Evolutionary conservation across 2,329 filamentous ascomycete genomes (phyloP).

Genomic region (Lecanoromycetidae sp.): DNA sequence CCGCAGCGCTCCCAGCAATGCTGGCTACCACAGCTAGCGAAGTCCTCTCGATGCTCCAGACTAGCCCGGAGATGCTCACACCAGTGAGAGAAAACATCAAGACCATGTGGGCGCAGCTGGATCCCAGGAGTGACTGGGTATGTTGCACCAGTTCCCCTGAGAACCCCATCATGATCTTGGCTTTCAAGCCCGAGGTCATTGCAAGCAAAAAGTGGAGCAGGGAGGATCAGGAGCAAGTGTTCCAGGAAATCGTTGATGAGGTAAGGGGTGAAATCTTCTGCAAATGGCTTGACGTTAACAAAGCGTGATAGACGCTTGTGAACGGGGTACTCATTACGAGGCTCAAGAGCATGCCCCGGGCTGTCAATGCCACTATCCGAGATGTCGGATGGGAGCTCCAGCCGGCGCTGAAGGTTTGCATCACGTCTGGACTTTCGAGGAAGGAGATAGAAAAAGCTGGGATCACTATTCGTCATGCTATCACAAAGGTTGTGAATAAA

Average conservation of each 20-base stretch:
- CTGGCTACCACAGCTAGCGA: conserved; percentile 92
- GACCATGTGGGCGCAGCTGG: conserved; percentile 72
- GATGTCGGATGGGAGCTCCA: conserved; percentile 58
- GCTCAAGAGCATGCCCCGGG: conserved; percentile 59
- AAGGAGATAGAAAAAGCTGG: conserved; percentile 96
- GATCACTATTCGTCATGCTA: conserved; percentile 73
- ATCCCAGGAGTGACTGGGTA: conserved; percentile 90
- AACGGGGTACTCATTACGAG: conserved; percentile 86
- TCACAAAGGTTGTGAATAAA: conserved; percentile 72
- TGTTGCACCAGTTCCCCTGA: conserved; percentile 66
- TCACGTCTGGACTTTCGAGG: conserved; percentile 75
- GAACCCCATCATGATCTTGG: conserved; percentile 76
- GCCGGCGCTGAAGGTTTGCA: conserved; percentile 80
- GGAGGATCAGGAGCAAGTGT: conserved; percentile 68
- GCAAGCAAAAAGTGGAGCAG: conserved; percentile 53
- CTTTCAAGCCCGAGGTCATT: conserved; percentile 73
- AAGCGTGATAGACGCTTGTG: conserved; percentile 51
- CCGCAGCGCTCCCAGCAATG: conserved; percentile 84
- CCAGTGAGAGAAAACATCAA: conserved; percentile 78
- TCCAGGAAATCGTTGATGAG: conserved; percentile 94
- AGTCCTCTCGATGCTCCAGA: conserved; percentile 73
- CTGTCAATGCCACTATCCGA: conserved; percentile 49
- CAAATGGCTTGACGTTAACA: neutral
- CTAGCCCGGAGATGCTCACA: conserved; percentile 67
- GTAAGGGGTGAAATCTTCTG: conserved; percentile 35